Base-by-base conservation (phyloP, 129 eudicot genomes). In the Tanacetum coccineum region DNA sequence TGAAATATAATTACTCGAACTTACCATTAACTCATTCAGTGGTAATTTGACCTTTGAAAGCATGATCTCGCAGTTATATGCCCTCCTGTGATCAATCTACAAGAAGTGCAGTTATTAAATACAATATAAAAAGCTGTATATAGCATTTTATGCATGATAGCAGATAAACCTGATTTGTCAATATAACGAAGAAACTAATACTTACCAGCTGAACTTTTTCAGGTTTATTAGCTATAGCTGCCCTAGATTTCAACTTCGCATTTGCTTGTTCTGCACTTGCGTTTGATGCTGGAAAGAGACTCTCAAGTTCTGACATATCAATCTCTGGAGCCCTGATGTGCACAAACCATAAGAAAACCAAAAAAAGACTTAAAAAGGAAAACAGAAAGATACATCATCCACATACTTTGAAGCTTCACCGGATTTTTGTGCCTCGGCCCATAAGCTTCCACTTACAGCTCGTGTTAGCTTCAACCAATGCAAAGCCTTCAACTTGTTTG, bases 11-110 rank as follows among this genome's bases (percentile, higher is more conserved):
- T 47, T 52, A 70, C 55, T 56, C 66, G 15, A 26, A 73, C 86
- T 76, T 85, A 91, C 98, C 98, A 85, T 81, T 58, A 91, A 66
- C 42, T 36, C 42, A 36, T 36, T 36, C 42, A 36, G 10, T 36
- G 42, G 10, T 36, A 36, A 36, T 36, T 70, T 85, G 49, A 91
- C 90, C 79, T 88, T 87, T 64, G 96, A 58, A 60, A 91, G 94
- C 98, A 87, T 91, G 69, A 91, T 87, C 78, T 91, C 98, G 72
- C 98, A 91, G 68, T 91, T 91, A 77, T 87, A 81, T 75, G 98
- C 98, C 77, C 98, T 67, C 70, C 91, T 77, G 18, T 75, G 86
- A 65, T 91, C 98, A 83, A 91, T 80, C 98, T 91, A 84, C 79
- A 83, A 26, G 22, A 76, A 70, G 55, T 14, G 15, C 48, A 36